Evolutionary conservation across 495 filamentous ascomycete species (phyloP), one percentile per base, ranked within the genome.

Genomic region (Neurospora hispaniola): DNA sequence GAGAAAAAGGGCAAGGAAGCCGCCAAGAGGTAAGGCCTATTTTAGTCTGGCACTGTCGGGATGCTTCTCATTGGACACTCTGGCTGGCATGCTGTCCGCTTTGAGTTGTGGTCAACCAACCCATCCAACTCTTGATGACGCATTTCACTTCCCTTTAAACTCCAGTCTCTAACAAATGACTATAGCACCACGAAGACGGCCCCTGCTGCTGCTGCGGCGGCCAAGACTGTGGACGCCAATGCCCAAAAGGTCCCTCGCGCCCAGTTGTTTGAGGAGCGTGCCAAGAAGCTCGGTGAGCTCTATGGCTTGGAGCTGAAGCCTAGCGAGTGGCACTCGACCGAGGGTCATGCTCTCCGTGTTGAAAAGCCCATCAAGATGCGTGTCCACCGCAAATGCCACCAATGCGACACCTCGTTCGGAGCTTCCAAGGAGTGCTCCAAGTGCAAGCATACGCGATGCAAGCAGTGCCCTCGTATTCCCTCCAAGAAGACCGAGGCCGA

Each of bases 291-390:
- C 35, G 92, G 92, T 76, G 89, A 90, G 74, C 90, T 91, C 76
- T 93, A 93, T 74, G 91, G 90, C 48, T 75, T 94, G 74, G 89
- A 88, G 70, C 84, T 93, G 43, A 88, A 92, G 75, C 86, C 89
- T 14, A 87, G 85, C 73, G 91, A 93, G 79, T 92, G 89, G 90
- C 88, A 87, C 75, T 82, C 84, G 66, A 80, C 81, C 73, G 86
- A 88, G 73, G 82, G 84, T 41, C 86, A 90, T 70, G 85, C 89
- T 27, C 82, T 90, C 69, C 91, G 95, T 38, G 90, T 97, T 20
- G 89, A 95, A 79, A 97, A 95, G 81, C 89, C 92, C 20, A 93
- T 97, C 74, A 92, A 93, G 75, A 96, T 98, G 91, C 89, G 95
- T 42, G 90, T 97, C 43, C 94, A 93, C 76, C 88, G 93, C 27